Conservation (phyloP, 2,329 filamentous ascomycete species). For the Trichoderma harzianum region DNA sequence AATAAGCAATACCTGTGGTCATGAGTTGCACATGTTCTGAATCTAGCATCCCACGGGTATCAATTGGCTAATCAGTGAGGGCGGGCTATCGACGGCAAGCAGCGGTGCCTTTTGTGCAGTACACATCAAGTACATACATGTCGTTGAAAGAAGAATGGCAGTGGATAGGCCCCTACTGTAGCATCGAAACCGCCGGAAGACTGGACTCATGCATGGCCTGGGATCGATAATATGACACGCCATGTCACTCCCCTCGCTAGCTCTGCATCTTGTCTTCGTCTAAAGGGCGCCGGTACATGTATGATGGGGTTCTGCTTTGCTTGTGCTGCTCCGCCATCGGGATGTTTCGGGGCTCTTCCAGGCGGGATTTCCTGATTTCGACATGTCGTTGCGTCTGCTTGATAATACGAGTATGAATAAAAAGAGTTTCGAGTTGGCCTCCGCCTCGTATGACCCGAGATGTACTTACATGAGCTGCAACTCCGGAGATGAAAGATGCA, state of each 20-base stretch:
- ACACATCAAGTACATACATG: neutral
- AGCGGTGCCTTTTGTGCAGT: neutral
- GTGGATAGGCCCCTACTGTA: neutral
- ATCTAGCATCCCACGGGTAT: neutral
- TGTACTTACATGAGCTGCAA: neutral
- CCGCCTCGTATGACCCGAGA: neutral
- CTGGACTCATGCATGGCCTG: neutral
- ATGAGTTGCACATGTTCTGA: neutral
- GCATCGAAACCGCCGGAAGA: neutral
- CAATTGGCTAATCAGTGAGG: neutral
- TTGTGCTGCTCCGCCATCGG: neutral
- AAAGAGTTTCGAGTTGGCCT: neutral
- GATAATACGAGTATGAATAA: neutral
- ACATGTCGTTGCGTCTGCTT: neutral
- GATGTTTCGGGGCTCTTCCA: neutral
- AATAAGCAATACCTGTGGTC: neutral
- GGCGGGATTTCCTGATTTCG: conserved; percentile 4
- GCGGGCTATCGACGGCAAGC: neutral
- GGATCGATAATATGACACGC: neutral
- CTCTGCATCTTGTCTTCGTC: neutral
- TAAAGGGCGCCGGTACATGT: neutral
- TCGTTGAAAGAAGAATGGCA: neutral
- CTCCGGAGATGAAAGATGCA: neutral
- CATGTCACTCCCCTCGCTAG: neutral
- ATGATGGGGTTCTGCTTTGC: neutral